A percentile compares a stretch with the other conserved stretches of the same genome.
phyloP scores from a whole-genome alignment of 768 basidiomycete species.

The Mycena pura region DNA sequence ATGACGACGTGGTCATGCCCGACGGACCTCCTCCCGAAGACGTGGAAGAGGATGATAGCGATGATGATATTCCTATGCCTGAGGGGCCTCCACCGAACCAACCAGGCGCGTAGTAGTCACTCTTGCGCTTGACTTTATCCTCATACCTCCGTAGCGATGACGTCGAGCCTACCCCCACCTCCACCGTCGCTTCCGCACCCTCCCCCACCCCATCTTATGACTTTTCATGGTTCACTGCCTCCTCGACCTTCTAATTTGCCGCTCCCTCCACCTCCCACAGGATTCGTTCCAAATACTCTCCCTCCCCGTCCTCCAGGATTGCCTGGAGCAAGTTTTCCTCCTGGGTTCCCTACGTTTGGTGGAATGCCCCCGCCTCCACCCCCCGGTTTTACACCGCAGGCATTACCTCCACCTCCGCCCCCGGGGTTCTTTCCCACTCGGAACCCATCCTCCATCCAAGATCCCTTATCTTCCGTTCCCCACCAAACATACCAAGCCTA shows the following conservation, averaged over 20 bases:
- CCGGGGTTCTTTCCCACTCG: constrained; percentile 70
- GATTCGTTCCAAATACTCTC: constrained; percentile 30
- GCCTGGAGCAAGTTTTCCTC: constrained; percentile 34
- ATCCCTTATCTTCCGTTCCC: constrained; percentile 77
- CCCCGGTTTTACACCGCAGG: constrained; percentile 35
- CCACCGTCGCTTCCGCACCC: constrained; percentile 19
- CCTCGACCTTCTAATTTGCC: constrained; percentile 27
- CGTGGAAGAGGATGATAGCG: constrained; percentile 58
- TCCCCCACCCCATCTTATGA: constrained; percentile 23
- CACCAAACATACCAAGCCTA: constrained; percentile 81
- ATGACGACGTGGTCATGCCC: constrained; percentile 73
- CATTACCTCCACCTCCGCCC: constrained; percentile 43
- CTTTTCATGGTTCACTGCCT: constrained; percentile 19
- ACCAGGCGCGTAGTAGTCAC: constrained; percentile 21
- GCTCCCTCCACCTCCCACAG: constrained; percentile 39
- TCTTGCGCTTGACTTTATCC: not conserved
- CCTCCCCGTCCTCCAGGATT: constrained; percentile 38
- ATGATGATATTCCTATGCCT: constrained; percentile 91
- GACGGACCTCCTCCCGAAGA: constrained; percentile 66
- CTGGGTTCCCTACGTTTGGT: constrained; percentile 26
- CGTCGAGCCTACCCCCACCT: constrained; percentile 22
- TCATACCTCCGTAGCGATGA: not conserved
- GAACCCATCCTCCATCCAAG: constrained; percentile 66
- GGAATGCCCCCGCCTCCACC: constrained; percentile 32
- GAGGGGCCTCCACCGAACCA: constrained; percentile 72